phyloP scores from a whole-genome alignment of 345 rosid genomes.

The Populus pruinosa region DNA sequence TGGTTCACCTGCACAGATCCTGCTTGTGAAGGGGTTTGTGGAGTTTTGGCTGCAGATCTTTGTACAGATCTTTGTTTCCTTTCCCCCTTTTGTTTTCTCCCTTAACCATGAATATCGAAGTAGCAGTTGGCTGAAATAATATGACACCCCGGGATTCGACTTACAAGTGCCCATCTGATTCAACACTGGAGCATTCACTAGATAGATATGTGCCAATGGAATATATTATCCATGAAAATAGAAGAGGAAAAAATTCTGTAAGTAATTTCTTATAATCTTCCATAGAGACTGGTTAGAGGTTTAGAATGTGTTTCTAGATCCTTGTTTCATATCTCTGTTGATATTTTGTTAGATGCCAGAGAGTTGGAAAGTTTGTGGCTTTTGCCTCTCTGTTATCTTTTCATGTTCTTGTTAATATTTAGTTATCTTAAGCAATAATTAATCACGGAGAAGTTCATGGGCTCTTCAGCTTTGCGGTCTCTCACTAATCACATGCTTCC shows the following conservation, averaged over 20 bases:
- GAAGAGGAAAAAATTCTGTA: constrained; percentile 37
- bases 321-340: background rate
- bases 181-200: constrained; percentile 29
- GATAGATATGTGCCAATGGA: constrained; percentile 39
- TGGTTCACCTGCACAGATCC: constrained; percentile 25
- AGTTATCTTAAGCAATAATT: background rate
- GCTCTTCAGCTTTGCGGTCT: background rate
- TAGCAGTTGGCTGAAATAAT: constrained; percentile 44
- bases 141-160: constrained; percentile 25
- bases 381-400: background rate
- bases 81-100: background rate
- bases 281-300: constrained; percentile 26
- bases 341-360: background rate
- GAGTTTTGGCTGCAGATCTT: constrained; percentile 41
- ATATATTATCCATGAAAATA: constrained; percentile 22
- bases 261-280: constrained; percentile 44
- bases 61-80: constrained; percentile 39
- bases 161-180: constrained; percentile 21
- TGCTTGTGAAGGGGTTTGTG: constrained; percentile 34
- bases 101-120: constrained; percentile 24
- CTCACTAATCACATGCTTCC: background rate
- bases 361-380: background rate
- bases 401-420: background rate
- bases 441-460: background rate
- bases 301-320: constrained; percentile 6